Percentiles rank a stretch among this genome's conserved stretches.
These are phyloP conservation scores for Colletotrichum tropicale DNA, from an alignment of 2,329 filamentous ascomycete species.

Conservation along the genomic window DNA sequence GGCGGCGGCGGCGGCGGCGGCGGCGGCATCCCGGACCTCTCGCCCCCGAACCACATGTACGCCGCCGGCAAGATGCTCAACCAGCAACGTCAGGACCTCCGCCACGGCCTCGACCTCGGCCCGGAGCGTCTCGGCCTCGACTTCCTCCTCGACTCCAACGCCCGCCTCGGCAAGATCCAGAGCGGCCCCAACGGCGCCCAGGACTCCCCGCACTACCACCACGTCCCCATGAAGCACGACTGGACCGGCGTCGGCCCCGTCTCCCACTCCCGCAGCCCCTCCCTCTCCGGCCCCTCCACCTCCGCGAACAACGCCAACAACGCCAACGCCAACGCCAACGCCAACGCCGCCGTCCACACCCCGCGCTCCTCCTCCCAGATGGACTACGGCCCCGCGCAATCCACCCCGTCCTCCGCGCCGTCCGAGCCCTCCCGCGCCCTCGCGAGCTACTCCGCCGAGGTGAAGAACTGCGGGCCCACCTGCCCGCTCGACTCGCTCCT, in stretches of 20 bases:
- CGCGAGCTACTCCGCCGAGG: constrained; percentile 32
- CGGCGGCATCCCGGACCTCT: constrained; percentile 21
- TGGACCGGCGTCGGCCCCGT: constrained; percentile 49
- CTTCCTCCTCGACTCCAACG: constrained; percentile 70
- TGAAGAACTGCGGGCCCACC: constrained; percentile 69
- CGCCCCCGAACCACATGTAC: constrained; percentile 17
- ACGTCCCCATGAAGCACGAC: constrained; percentile 56
- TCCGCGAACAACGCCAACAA: neutral
- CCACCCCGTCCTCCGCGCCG: neutral
- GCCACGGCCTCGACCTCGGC: constrained; percentile 64
- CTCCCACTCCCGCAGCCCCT: constrained; percentile 71
- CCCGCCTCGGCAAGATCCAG: constrained; percentile 57
- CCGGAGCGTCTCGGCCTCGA: constrained; percentile 74
- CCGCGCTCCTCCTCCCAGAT: neutral
- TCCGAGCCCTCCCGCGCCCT: neutral
- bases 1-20: neutral
- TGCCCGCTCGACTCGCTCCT: constrained; percentile 82
- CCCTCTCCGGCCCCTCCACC: constrained; percentile 1
- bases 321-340: neutral
- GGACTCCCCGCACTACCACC: constrained; percentile 47
- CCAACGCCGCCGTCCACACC: neutral
- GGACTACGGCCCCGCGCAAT: neutral
- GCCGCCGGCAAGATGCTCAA: constrained; percentile 37
- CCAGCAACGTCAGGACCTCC: constrained; percentile 54
- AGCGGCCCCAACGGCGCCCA: constrained; percentile 53